Percentiles rank a stretch among this genome's conserved stretches.
Evolutionary conservation across 148 eudicot species (phyloP).

Genomic region (Chenopodium formosanum): DNA sequence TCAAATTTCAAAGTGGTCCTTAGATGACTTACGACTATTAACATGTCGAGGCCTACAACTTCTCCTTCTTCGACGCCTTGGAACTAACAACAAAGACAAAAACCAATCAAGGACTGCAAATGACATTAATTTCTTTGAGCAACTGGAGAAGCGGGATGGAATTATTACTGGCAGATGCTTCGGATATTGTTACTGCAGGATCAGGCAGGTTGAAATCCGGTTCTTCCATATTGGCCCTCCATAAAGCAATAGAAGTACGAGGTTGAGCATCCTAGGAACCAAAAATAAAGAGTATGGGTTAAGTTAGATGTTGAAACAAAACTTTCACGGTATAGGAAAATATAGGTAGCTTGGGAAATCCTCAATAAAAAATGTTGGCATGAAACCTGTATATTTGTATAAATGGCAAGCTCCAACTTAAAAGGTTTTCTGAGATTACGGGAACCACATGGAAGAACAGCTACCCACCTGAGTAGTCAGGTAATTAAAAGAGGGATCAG

Average conservation of each 20-base stretch:
- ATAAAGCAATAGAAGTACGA: conserved; percentile 63
- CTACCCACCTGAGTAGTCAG: conserved; percentile 79
- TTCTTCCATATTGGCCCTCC: conserved; percentile 91
- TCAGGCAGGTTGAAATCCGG: conserved; percentile 63
- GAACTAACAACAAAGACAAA: conserved; percentile 52
- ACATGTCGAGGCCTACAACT: conserved; percentile 53
- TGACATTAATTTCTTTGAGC: background rate
- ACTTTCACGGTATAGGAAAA: background rate
- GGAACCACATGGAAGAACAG: conserved; percentile 80
- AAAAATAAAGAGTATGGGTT: background rate
- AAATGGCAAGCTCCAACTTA: conserved; percentile 89
- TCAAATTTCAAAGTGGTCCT: conserved; percentile 33
- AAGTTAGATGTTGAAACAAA: background rate
- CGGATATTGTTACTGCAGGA: conserved; percentile 65
- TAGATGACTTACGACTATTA: conserved; percentile 54
- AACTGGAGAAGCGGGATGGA: conserved; percentile 20
- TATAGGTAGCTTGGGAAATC: background rate
- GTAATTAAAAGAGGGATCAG: conserved; percentile 13
- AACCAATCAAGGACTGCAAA: conserved; percentile 28
- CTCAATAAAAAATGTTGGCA: background rate
- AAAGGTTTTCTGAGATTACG: conserved; percentile 67
- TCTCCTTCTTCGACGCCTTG: conserved; percentile 57
- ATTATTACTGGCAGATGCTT: conserved; percentile 64
- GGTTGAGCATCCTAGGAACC: conserved; percentile 76
- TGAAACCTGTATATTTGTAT: conserved; percentile 58